Evolutionary conservation across 73 alveolate genomes (phyloP).

Genomic region (Effrenium voratum): DNA sequence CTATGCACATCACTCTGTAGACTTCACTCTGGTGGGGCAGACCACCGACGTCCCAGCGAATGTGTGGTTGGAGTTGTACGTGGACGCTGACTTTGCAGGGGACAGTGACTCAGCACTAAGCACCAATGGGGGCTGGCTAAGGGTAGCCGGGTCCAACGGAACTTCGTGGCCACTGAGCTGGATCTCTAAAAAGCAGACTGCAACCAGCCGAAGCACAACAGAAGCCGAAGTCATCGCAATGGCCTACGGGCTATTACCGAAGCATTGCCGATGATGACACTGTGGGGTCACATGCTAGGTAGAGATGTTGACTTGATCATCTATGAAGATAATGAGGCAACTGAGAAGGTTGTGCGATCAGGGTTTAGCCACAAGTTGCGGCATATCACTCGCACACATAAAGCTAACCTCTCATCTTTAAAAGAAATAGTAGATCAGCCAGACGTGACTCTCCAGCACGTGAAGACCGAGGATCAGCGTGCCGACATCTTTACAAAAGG

Average conservation of each 20-base stretch:
- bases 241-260: background rate
- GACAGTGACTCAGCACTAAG: background rate
- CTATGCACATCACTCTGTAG: background rate
- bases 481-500: too few species aligned
- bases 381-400: background rate
- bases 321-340: slow-evolving; percentile 25
- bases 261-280: background rate
- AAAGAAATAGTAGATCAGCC: too few species aligned
- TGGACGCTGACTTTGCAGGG: background rate
- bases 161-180: background rate
- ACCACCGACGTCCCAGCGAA: background rate
- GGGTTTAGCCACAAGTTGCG: background rate
- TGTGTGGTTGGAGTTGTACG: background rate
- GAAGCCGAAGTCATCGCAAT: slow-evolving; percentile 12
- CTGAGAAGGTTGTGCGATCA: background rate
- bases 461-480: too few species aligned
- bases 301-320: background rate
- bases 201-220: background rate
- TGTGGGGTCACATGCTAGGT: background rate
- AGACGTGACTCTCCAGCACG: too few species aligned
- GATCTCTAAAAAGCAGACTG: background rate
- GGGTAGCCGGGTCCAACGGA: background rate
- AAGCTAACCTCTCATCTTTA: background rate
- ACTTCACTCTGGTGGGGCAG: background rate
- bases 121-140: slow-evolving; percentile 22